Evolutionary conservation across 495 filamentous ascomycete genomes (phyloP).

Genomic region (Aspergillus cristatus): DNA sequence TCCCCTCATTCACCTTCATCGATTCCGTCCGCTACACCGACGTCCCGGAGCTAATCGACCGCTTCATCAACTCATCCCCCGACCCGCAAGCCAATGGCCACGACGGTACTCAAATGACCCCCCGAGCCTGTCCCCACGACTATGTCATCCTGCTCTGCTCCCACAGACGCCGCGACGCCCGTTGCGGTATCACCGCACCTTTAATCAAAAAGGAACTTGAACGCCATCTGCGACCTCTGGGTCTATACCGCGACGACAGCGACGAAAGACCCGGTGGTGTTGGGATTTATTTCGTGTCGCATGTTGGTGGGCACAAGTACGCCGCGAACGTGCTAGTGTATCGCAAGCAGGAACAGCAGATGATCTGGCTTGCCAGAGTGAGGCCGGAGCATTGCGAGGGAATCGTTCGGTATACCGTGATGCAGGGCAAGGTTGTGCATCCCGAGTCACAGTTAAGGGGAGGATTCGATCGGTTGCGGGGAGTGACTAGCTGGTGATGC

Average conservation of each 20-base stretch:
- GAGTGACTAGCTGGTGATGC: constrained; percentile 82
- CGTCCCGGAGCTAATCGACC: constrained; percentile 57
- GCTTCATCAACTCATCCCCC: constrained; percentile 47
- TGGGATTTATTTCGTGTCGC: constrained; percentile 88
- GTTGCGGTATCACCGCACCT: constrained; percentile 87
- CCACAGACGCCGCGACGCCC: constrained; percentile 81
- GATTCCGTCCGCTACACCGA: constrained; percentile 66
- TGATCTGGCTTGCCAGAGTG: constrained; percentile 88
- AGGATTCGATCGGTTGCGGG: constrained; percentile 73
- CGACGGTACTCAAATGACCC: constrained; percentile 20
- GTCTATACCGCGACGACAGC: constrained; percentile 75
- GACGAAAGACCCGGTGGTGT: constrained; percentile 82
- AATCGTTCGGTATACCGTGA: constrained; percentile 75
- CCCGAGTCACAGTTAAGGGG: constrained; percentile 75
- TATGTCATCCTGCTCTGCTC: constrained; percentile 91
- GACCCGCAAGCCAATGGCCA: constrained; percentile 41
- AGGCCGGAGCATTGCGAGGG: constrained; percentile 89
- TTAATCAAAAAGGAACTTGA: constrained; percentile 79
- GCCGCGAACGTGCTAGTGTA: constrained; percentile 88
- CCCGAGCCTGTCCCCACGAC: constrained; percentile 65
- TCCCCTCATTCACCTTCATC: constrained; percentile 78
- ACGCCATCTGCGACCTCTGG: constrained; percentile 73
- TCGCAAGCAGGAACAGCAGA: constrained; percentile 61
- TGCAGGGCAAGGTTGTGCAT: constrained; percentile 91
- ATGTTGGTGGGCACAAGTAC: constrained; percentile 94